Base-by-base conservation (phyloP, 116 monocot genomes). In the Trichopus zeylanicus region DNA sequence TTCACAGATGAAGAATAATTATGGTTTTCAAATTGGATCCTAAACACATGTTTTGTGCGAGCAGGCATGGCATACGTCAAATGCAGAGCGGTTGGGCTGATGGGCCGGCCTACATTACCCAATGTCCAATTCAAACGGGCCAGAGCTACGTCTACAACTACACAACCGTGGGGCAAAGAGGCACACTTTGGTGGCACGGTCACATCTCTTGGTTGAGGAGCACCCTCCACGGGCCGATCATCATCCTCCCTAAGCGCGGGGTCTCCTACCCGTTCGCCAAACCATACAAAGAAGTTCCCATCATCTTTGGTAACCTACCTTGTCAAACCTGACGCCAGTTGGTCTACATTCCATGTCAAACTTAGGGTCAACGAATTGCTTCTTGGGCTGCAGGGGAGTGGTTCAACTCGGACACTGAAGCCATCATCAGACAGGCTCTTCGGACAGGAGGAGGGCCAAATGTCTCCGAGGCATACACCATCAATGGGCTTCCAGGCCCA, bases 41-140 rank as follows among this genome's bases (percentile, higher is more conserved):
- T n/a, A n/a, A n/a, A n/a, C n/a, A n/a, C n/a, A n/a, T n/a, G n/a
- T n/a, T 13, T 42, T 42, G 42, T 42, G 13, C 4, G 29, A 32
- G 52, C 31, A 66, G 66, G 66, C 66, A 66, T 66, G 66, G 66
- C 25, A 55, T 66, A 15, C 31, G 66, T 15, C 66, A 66, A 29
- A 24, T 66, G 38, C 7, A 38, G 25, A 66, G 66, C 34, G 66
- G 31, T 22, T 66, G 66, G 66, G 66, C 66, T 2, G 66, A 66
- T 26, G 66, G 66, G 5, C 66, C 66, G 25, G 66, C 66, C 3
- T 66, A 66, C 38, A 56, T 66, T 31, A 66, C 66, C 7, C 66
- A 55, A 13, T 59, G 59, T 21, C 59, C 59, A 13, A 59, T 59
- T 16, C 59, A 59, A 24, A 59, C 39, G 10, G 59, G 59, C 0